Percentiles rank a stretch among this genome's conserved stretches.
phyloP scores from a whole-genome alignment of 495 filamentous ascomycete genomes.

The Hypoxylon trugodes region DNA sequence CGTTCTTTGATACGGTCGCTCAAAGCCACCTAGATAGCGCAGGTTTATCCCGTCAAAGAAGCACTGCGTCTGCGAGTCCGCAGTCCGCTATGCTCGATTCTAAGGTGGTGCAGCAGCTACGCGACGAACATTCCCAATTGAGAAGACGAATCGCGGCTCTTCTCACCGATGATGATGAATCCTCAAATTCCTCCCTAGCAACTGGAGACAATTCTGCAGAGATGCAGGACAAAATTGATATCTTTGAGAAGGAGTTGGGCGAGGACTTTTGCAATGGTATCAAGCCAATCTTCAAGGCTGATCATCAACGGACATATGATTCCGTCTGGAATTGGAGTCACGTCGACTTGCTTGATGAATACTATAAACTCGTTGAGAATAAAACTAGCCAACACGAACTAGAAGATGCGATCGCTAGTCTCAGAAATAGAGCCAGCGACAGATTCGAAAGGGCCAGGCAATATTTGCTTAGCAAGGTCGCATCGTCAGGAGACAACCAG shows the following conservation, averaged over 20 bases:
- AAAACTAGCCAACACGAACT: slow-evolving; percentile 73
- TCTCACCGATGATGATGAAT: slow-evolving; percentile 82
- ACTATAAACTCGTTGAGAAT: slow-evolving; percentile 90
- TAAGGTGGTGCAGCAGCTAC: slow-evolving; percentile 69
- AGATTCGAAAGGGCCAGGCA: slow-evolving; percentile 29
- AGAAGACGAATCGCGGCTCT: slow-evolving; percentile 88
- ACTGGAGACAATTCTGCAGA: slow-evolving; percentile 57
- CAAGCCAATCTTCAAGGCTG: slow-evolving; percentile 78
- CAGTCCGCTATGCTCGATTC: slow-evolving; percentile 86
- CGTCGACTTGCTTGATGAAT: slow-evolving; percentile 87
- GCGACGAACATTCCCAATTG: slow-evolving; percentile 63
- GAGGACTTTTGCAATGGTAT: slow-evolving; percentile 88
- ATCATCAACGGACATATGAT: slow-evolving; percentile 87
- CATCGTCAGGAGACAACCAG: background rate
- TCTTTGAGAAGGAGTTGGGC: slow-evolving; percentile 84
- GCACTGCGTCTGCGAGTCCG: slow-evolving; percentile 66
- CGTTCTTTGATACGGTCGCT: slow-evolving; percentile 75
- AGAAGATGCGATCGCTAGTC: slow-evolving; percentile 10
- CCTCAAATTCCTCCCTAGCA: slow-evolving; percentile 72
- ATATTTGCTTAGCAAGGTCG: slow-evolving; percentile 22
- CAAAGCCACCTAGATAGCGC: slow-evolving; percentile 78
- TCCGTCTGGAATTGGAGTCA: slow-evolving; percentile 94
- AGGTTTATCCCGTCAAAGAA: slow-evolving; percentile 72
- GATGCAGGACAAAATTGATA: slow-evolving; percentile 82
- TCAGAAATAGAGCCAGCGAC: slow-evolving; percentile 14